Percentiles rank a stretch among this genome's conserved stretches.
phyloP scores from a whole-genome alignment of 2,329 filamentous ascomycete genomes.

The Microcyclospora tardicrescens region DNA sequence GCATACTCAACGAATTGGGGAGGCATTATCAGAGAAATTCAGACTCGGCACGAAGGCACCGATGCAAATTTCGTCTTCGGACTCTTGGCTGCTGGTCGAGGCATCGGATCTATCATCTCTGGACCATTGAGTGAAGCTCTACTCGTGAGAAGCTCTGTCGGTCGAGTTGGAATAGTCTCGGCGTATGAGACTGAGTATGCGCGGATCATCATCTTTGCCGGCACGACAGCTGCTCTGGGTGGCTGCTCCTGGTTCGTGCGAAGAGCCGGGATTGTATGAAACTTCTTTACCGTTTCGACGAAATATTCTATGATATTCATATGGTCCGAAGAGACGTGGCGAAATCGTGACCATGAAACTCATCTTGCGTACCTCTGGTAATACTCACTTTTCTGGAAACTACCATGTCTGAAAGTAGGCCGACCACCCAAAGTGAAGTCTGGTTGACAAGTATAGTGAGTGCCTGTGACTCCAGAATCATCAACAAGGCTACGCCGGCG shows the following conservation, averaged over 20 bases:
- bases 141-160: conserved; percentile 23
- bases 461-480: no score
- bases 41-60: conserved; percentile 8
- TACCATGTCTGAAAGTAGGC: no score
- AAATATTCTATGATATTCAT: no score
- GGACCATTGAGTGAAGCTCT: conserved; percentile 39
- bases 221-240: conserved; percentile 7
- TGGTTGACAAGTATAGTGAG: no score
- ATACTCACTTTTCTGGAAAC: no score
- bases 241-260: conserved; percentile 1
- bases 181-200: conserved; percentile 32
- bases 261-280: background rate
- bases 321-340: no score
- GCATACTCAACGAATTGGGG: conserved; percentile 26
- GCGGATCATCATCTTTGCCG: conserved; percentile 29
- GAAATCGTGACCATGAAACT: no score
- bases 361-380: no score
- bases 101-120: conserved; percentile 39
- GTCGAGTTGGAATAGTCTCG: conserved; percentile 21
- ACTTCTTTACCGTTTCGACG: no score
- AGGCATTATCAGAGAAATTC: conserved; percentile 13
- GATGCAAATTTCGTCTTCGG: conserved; percentile 38
- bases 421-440: no score
- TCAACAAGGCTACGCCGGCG: no score
- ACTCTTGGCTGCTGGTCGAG: conserved; percentile 36